phyloP scores from a whole-genome alignment of 768 basidiomycete genomes.

The Lentinula boryana region DNA sequence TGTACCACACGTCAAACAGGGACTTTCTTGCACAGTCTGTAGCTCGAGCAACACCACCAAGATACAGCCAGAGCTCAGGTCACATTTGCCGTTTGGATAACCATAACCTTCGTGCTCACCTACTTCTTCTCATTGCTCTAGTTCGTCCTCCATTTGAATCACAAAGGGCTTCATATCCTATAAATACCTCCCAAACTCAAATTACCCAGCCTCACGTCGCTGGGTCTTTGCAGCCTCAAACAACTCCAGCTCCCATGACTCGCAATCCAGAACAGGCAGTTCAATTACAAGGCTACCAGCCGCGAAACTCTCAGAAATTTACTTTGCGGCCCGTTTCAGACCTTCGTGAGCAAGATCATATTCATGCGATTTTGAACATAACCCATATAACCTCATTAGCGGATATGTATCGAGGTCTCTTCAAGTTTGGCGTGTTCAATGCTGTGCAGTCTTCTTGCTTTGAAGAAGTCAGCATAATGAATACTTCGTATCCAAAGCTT shows the following conservation, averaged over 20 bases:
- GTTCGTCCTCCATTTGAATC: not conserved
- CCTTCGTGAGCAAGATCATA: slow-evolving; percentile 44
- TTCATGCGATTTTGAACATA: not conserved
- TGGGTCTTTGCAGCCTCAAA: not conserved
- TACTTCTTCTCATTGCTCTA: not conserved
- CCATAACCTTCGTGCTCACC: not conserved
- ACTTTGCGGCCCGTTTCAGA: slow-evolving; percentile 65
- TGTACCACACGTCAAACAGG: not conserved
- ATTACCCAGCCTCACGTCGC: not conserved
- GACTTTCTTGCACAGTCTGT: not conserved
- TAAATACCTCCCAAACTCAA: not conserved
- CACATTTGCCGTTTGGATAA: not conserved
- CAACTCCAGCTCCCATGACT: not conserved
- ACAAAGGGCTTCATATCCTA: not conserved
- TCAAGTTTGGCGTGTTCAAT: slow-evolving; percentile 91
- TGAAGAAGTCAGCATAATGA: slow-evolving; percentile 46
- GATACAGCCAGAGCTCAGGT: not conserved
- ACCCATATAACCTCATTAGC: slow-evolving; percentile 39
- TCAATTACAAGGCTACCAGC: slow-evolving; percentile 1
- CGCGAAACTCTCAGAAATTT: slow-evolving; percentile 36
- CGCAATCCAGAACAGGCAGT: not conserved
- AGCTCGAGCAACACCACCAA: not conserved
- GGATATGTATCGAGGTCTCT: slow-evolving; percentile 72
- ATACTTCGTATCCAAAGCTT: not conserved
- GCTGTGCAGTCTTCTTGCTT: slow-evolving; percentile 85